Conservation (phyloP, 2,329 filamentous ascomycete genomes). For the Dactylella cylindrospora region DNA sequence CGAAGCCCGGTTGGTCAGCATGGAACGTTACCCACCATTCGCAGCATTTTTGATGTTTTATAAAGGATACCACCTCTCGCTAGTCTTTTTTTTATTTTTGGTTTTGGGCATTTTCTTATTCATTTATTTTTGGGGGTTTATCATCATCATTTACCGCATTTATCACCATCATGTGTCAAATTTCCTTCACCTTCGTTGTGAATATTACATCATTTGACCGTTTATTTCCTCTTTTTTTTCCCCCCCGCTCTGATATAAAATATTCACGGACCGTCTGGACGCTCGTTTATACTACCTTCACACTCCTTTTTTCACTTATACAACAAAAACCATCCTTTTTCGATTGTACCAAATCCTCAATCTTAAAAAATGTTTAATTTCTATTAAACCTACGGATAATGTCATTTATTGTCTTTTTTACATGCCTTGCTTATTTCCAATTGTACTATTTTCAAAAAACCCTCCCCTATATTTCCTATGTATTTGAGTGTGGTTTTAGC, state of each 20-base stretch:
- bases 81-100: constrained; percentile 36
- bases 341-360: no score
- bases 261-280: constrained; percentile 33
- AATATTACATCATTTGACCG: constrained; percentile 17
- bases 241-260: no score
- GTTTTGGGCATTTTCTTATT: constrained; percentile 41
- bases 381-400: no score
- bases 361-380: no score
- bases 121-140: constrained; percentile 39
- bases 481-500: constrained; percentile 10
- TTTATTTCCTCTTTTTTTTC: constrained; percentile 22
- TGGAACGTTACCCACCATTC: constrained; percentile 46
- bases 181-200: constrained; percentile 29
- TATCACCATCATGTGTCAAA: neutral
- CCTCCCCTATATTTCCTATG: neutral
- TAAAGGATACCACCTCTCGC: constrained; percentile 40
- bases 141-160: constrained; percentile 26
- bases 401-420: no score
- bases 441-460: constrained; percentile 5
- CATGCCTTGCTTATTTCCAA: constrained; percentile 3
- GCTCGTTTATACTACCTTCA: constrained; percentile 30
- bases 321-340: no score
- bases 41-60: constrained; percentile 49
- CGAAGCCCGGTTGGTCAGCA: constrained; percentile 46
- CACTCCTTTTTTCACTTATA: no score